Conservation (phyloP, 106 monocot genomes). For the Cymbidium sinense region DNA sequence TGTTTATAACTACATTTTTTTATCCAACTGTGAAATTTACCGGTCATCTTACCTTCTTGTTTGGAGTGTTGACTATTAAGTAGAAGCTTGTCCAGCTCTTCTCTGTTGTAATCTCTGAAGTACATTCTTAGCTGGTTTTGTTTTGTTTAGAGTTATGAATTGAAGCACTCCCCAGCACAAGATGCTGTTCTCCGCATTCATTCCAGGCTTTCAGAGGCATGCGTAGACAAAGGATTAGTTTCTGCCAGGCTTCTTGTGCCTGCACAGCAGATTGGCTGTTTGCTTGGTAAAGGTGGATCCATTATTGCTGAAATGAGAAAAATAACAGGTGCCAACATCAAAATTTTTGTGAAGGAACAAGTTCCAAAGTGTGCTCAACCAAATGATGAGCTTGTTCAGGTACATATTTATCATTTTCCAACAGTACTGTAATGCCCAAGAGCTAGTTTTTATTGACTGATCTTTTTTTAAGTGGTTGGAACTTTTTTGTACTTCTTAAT, state of each 20-base stretch:
- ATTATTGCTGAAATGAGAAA: slow-evolving; percentile 87
- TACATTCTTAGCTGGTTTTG: not conserved
- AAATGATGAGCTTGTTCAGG: slow-evolving; percentile 89
- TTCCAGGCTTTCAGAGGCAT: slow-evolving; percentile 46
- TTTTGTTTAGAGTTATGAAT: slow-evolving; percentile 50
- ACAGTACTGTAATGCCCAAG: not conserved
- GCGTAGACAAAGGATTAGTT: slow-evolving; percentile 41
- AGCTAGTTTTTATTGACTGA: not conserved
- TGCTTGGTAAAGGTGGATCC: slow-evolving; percentile 68
- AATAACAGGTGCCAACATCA: slow-evolving; percentile 71
- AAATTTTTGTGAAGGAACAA: slow-evolving; percentile 69
- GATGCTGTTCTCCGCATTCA: slow-evolving; percentile 71
- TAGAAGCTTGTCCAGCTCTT: not conserved
- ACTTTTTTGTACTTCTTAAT: not conserved
- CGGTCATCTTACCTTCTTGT: too few relatives aligned
- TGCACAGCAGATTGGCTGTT: slow-evolving; percentile 71
- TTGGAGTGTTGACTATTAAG: too few relatives aligned
- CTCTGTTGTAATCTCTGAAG: not conserved
- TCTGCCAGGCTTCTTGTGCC: slow-evolving; percentile 80
- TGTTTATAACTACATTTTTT: slow-evolving; percentile 4
- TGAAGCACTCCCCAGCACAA: slow-evolving; percentile 67
- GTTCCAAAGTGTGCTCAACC: slow-evolving; percentile 69
- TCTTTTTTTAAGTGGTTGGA: slow-evolving; percentile 1
- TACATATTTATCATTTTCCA: slow-evolving; percentile 9
- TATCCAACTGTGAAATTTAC: too few relatives aligned